Evolutionary conservation across 2,329 filamentous ascomycete genomes (phyloP).

Genomic region (Exutisphaerella laricina): DNA sequence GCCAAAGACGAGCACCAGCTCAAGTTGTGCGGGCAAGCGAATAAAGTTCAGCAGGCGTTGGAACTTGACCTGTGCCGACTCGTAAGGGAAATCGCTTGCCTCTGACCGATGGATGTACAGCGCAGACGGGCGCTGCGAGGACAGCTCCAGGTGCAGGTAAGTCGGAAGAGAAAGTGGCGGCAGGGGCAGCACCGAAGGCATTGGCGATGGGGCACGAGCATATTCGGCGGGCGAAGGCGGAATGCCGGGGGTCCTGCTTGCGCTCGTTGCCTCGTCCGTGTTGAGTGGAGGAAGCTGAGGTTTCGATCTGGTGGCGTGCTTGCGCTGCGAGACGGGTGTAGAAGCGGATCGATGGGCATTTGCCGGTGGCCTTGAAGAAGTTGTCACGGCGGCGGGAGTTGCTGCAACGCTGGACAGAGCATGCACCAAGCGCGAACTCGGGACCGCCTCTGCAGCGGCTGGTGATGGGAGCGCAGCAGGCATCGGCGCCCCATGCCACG

Average conservation of each 20-base stretch:
- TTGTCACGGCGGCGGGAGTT: conserved; percentile 4
- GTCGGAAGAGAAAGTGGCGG: conserved; percentile 60
- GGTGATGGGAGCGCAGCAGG: neutral
- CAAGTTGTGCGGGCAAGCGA: conserved; percentile 71
- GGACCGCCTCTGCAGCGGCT: neutral
- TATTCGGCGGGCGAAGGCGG: conserved; percentile 31
- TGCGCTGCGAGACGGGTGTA: conserved; percentile 10
- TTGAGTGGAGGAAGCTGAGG: conserved; percentile 16
- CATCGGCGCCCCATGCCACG: conserved; percentile 12
- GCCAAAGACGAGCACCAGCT: conserved; percentile 81
- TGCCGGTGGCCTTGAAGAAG: neutral
- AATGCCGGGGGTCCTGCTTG: conserved; percentile 24
- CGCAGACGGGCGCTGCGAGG: conserved; percentile 55
- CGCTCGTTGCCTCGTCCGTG: conserved; percentile 30
- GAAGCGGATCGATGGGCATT: conserved; percentile 11
- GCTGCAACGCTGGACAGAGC: conserved; percentile 8
- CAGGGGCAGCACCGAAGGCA: conserved; percentile 52
- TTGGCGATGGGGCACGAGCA: conserved; percentile 38
- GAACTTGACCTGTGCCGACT: conserved; percentile 87
- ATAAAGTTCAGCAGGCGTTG: conserved; percentile 88
- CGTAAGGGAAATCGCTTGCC: conserved; percentile 66
- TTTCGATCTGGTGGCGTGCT: conserved; percentile 12
- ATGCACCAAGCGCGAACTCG: conserved; percentile 4
- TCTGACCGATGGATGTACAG: conserved; percentile 58
- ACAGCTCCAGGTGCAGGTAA: conserved; percentile 60